Base-by-base conservation (phyloP, 257 asterid genomes). In the Gentiana dahurica region DNA sequence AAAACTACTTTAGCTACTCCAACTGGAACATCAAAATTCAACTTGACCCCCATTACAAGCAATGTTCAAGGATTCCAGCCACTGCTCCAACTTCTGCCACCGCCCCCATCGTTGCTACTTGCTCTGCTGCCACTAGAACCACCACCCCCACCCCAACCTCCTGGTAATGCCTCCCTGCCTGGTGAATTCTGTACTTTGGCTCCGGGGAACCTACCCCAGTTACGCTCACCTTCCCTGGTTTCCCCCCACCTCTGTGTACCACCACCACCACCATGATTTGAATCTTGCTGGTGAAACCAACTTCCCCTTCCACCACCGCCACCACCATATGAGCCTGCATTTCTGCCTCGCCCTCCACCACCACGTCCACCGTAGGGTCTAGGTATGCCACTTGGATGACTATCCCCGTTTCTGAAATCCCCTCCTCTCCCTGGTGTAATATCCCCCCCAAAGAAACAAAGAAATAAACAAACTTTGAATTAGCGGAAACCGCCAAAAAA, bases 351-450 rank as follows among this genome's bases (percentile, higher is more conserved):
- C 0, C 78, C 81, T 4, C 81, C 77, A 0, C 80, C 78, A 0
- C 78, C 82, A 15, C 83, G 67, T 6, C 82, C 91, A 32, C 79
- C 76, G 33, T 71, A 68, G 32, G 86, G 77, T 70, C 82, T 78
- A 49, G 93, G 85, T 62, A 77, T 65, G 34, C 94, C 86, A 67
- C 81, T 71, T 10, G 78, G 74, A 68, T 71, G 72, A 34, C 78
- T 78, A 48, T 70, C 78, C 55, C 89, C 79, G 63, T 71, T 78
- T 69, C 88, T 71, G 74, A 74, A 72, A 68, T 83, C 97, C 66
- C 75, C 82, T 24, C 24, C 24, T 70, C 94, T 81, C 63, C 96
- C 95, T 86, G 77, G 59, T 59, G 61, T 49, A 51, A 4, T 41
- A 15, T 13, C 51, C 24, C 24, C 24, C 24, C 24, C n/a, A 24